Evolutionary conservation across 1,284 basidiomycete species (phyloP), one percentile per base, ranked within the genome.

Genomic region (Malassezia furfur): DNA sequence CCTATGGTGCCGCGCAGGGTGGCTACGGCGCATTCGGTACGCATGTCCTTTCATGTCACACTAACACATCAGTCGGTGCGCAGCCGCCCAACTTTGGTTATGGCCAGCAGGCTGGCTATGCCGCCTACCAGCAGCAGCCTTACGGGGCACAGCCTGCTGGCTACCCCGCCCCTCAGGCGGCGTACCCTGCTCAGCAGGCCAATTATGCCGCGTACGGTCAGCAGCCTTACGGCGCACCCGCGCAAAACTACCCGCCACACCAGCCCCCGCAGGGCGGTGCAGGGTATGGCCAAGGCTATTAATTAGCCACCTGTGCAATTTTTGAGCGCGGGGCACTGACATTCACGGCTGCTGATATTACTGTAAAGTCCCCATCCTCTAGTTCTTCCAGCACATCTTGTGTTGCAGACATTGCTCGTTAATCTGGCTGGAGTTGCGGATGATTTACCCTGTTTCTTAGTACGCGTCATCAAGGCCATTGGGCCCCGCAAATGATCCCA

Each of bases 71-170:
- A 32, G 22, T 31, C n/a, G 37, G 37, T 32, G 55, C 53, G 15
- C 64, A 66, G 61, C 62, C 59, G 39, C 58, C 52, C 10, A 52
- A 61, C 36, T 66, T 64, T 57, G 62, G 46, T 12, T 55, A 51
- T 47, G 54, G 54, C 48, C 62, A 65, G 49, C 61, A 60, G 45
- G 61, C 55, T 28, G 65, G 60, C 50, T 66, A 61, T 54, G 61
- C 58, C 30, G 65, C 57, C 44, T 62, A 62, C 53, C 68, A 68
- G 62, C 66, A 68, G 54, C 58, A 59, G 50, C 58, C 60, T n/a
- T 64, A 63, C 57, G 58, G 41, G 48, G 53, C 52, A 35, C 64
- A 64, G 62, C 61, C 62, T 52, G 59, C 57, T 31, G 67, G 61
- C 53, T 67, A 58, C 54, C 60, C 52, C 39, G 65, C 65, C 43